These are phyloP conservation scores for Dioscorea cayenensis DNA, from an alignment of 116 monocot genomes.

Conservation along the genomic window DNA sequence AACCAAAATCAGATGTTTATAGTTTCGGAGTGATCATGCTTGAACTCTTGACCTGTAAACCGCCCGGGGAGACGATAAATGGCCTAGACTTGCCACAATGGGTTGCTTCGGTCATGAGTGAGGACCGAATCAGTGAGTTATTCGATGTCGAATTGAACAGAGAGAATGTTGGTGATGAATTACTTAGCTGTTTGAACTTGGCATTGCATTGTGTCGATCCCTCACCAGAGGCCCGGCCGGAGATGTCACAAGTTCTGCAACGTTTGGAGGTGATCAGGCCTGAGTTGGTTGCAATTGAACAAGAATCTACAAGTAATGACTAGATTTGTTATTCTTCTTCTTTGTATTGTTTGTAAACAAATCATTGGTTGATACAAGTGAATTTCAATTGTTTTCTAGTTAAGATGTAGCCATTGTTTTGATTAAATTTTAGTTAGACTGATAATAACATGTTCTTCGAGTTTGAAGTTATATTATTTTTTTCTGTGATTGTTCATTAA, in stretches of 20 bases:
- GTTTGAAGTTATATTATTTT: too few relatives aligned
- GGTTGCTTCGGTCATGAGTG: conserved; percentile 56
- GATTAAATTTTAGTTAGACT: neutral
- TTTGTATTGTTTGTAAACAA: neutral
- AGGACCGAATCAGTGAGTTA: conserved; percentile 65
- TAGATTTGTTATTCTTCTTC: neutral
- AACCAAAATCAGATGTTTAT: conserved; percentile 51
- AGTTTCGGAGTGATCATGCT: conserved; percentile 58
- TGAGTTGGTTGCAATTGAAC: conserved; percentile 18
- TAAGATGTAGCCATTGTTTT: neutral
- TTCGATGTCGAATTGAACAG: conserved; percentile 75
- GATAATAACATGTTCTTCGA: neutral
- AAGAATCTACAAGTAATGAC: conserved; percentile 5
- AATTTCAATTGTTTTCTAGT: neutral
- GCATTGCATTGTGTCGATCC: conserved; percentile 86
- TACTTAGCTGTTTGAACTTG: conserved; percentile 74
- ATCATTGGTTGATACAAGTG: neutral
- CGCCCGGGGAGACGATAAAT: conserved; percentile 34
- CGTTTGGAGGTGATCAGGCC: conserved; percentile 84
- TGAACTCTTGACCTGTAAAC: conserved; percentile 70
- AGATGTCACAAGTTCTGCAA: conserved; percentile 55
- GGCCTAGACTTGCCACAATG: conserved; percentile 59
- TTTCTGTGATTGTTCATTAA: neutral
- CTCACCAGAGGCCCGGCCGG: conserved; percentile 59
- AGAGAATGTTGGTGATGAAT: conserved; percentile 55